These are phyloP conservation scores for Fusarium zealandicum DNA, from an alignment of 2,329 filamentous ascomycete species.

Conservation along the genomic window DNA sequence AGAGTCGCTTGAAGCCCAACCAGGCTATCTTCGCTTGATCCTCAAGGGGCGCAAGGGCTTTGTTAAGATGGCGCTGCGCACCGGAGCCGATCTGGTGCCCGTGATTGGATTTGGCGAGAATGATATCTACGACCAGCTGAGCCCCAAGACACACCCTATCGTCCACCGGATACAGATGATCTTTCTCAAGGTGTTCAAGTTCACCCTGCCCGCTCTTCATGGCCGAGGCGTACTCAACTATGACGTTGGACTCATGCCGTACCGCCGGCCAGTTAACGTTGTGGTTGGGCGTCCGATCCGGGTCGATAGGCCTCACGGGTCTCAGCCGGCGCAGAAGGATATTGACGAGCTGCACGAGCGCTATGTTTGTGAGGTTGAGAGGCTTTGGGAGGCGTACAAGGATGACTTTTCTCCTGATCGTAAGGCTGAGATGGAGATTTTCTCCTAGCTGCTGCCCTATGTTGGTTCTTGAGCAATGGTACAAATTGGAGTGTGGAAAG, in stretches of 20 bases:
- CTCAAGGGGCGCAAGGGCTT: slow-evolving; percentile 89
- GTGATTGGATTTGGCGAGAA: slow-evolving; percentile 95
- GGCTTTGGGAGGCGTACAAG: slow-evolving; percentile 80
- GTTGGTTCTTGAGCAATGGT: background rate
- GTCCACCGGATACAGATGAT: slow-evolving; percentile 84
- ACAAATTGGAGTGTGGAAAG: background rate
- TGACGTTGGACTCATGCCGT: slow-evolving; percentile 95
- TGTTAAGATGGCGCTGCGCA: slow-evolving; percentile 88
- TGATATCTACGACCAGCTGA: slow-evolving; percentile 90
- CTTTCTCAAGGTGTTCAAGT: slow-evolving; percentile 85
- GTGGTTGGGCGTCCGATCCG: slow-evolving; percentile 85
- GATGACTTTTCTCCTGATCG: slow-evolving; percentile 73
- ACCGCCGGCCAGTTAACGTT: slow-evolving; percentile 84
- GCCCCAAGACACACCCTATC: slow-evolving; percentile 76
- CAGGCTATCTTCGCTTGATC: slow-evolving; percentile 77
- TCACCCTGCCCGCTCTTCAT: slow-evolving; percentile 90
- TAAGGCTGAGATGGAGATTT: slow-evolving; percentile 70
- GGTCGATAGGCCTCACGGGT: slow-evolving; percentile 64
- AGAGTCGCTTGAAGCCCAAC: slow-evolving; percentile 88
- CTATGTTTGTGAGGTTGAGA: slow-evolving; percentile 78
- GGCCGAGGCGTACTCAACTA: slow-evolving; percentile 96
- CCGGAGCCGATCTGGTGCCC: slow-evolving; percentile 92
- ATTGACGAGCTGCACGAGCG: slow-evolving; percentile 80
- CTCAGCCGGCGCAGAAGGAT: slow-evolving; percentile 73
- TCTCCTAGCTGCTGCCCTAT: slow-evolving; percentile 54